A percentile compares a stretch with the other conserved stretches of the same genome.
Conservation (phyloP, 257 asterid species). For the Solanum sejunctum region DNA sequence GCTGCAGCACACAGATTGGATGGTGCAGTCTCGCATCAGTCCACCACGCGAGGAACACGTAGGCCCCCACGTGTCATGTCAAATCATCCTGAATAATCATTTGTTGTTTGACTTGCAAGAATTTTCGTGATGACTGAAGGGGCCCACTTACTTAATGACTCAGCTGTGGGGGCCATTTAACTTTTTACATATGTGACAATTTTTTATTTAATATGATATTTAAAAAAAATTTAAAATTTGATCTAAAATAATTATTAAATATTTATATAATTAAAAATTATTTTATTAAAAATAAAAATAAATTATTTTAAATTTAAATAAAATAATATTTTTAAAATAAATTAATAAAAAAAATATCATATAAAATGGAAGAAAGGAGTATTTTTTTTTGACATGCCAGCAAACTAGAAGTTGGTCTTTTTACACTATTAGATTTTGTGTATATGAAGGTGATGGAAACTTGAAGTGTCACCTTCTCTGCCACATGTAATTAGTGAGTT, state of each 20-base stretch:
- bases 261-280: no score
- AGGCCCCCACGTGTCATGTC: slow-evolving; percentile 5
- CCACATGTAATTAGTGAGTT: neutral
- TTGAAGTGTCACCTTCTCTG: neutral
- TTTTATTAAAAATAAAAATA: no score
- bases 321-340: no score
- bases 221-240: no score
- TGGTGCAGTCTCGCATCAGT: neutral
- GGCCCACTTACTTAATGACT: neutral
- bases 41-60: neutral
- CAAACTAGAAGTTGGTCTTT: neutral
- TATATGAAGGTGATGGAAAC: neutral
- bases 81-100: neutral
- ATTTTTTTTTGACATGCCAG: neutral
- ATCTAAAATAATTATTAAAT: no score
- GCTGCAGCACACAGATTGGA: neutral
- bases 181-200: no score
- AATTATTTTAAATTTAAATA: no score
- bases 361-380: no score
- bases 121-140: neutral
- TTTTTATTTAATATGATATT: no score
- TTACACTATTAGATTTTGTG: neutral
- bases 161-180: neutral
- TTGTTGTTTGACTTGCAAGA: neutral
- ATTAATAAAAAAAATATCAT: no score